Conservation (phyloP, 352 stramenopile genomes). For the Hyaloperonospora arabidopsidis region DNA sequence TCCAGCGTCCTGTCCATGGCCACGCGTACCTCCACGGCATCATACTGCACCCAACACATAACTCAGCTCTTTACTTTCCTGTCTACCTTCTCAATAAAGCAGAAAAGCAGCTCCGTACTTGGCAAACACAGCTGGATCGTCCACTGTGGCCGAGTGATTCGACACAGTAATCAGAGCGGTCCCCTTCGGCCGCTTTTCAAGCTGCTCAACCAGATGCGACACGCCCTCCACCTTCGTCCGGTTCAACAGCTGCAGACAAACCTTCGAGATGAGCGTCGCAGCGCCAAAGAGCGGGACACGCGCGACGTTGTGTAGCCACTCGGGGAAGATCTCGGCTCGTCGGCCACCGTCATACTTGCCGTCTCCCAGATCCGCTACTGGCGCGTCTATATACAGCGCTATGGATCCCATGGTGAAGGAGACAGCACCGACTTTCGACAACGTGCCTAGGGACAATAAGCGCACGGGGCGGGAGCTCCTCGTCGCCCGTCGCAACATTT, state of each 20-base stretch:
- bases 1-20: conserved; percentile 58
- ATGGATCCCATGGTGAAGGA: conserved; percentile 34
- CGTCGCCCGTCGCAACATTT: conserved; percentile 27
- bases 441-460: conserved; percentile 17
- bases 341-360: conserved; percentile 35
- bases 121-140: conserved; percentile 64
- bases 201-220: conserved; percentile 37
- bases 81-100: neutral
- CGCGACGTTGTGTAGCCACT: conserved; percentile 58
- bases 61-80: neutral
- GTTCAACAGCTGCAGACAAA: conserved; percentile 54
- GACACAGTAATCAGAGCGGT: conserved; percentile 73
- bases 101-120: conserved; percentile 31
- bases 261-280: conserved; percentile 43
- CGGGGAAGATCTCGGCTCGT: conserved; percentile 41
- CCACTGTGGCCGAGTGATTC: conserved; percentile 79
- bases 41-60: conserved; percentile 35
- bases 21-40: conserved; percentile 62
- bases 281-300: conserved; percentile 42
- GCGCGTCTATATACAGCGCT: conserved; percentile 57
- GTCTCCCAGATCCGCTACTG: conserved; percentile 45
- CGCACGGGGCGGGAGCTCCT: conserved; percentile 14
- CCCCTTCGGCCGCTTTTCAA: conserved; percentile 36
- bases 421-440: conserved; percentile 13
- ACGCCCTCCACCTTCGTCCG: conserved; percentile 34